These are phyloP conservation scores for Scytalidium sp. DNA, from an alignment of 2,329 filamentous ascomycete genomes.

Conservation along the genomic window DNA sequence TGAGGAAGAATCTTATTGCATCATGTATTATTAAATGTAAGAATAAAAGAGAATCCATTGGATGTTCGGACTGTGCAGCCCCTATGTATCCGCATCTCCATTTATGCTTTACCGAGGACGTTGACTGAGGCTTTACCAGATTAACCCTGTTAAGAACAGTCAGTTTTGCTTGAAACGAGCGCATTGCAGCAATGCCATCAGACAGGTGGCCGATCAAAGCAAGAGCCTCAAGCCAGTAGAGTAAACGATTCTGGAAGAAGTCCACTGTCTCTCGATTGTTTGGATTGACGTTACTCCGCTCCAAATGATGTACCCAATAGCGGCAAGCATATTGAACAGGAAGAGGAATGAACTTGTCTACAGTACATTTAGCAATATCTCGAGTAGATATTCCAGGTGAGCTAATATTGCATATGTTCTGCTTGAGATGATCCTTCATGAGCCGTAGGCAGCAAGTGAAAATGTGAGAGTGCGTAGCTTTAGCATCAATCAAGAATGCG, in stretches of 20 bases:
- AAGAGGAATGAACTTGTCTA: slow-evolving; percentile 19
- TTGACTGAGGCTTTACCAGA: background rate
- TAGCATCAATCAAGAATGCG: slow-evolving; percentile 35
- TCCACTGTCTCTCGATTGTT: slow-evolving; percentile 22
- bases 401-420: slow-evolving; percentile 30
- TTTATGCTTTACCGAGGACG: background rate
- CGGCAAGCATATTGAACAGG: slow-evolving; percentile 35
- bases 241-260: slow-evolving; percentile 33
- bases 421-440: slow-evolving; percentile 28
- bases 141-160: no score
- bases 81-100: no score
- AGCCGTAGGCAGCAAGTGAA: slow-evolving; percentile 31
- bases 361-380: slow-evolving; percentile 14
- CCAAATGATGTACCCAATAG: slow-evolving; percentile 34
- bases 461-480: slow-evolving; percentile 25
- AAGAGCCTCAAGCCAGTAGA: slow-evolving; percentile 6
- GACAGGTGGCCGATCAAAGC: background rate
- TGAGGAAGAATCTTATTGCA: slow-evolving; percentile 12
- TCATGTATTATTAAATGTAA: slow-evolving; percentile 13
- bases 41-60: slow-evolving; percentile 1
- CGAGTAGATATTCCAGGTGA: background rate
- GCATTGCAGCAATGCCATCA: slow-evolving; percentile 1
- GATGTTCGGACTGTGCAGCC: background rate
- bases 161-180: background rate
- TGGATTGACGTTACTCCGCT: slow-evolving; percentile 23